phyloP scores from a whole-genome alignment of 1,139 yeast species.

The Hyphopichia buzzinii region DNA sequence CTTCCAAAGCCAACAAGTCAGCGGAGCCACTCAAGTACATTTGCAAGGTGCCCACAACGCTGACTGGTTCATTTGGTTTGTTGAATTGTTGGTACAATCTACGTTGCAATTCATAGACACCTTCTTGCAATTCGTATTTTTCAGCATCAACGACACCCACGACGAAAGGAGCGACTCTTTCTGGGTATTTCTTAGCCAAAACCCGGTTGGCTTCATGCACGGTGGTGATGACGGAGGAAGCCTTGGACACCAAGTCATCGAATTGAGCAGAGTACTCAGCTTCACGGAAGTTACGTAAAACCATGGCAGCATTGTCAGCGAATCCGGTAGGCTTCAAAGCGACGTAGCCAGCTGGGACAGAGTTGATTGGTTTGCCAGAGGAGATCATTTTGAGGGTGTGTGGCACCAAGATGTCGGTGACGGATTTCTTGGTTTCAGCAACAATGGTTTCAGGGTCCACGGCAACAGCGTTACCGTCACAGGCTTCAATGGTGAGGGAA shows the following conservation, averaged over 20 bases:
- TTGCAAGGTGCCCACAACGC: conserved; percentile 90
- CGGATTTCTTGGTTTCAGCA: conserved; percentile 62
- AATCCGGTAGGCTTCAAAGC: conserved; percentile 95
- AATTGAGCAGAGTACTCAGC: conserved; percentile 49
- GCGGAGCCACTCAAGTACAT: conserved; percentile 80
- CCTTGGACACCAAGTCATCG: conserved; percentile 61
- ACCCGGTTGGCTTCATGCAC: conserved; percentile 56
- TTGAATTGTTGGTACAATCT: conserved; percentile 75
- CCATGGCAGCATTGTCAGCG: conserved; percentile 70
- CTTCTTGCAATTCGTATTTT: conserved; percentile 81
- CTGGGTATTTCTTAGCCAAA: conserved; percentile 54
- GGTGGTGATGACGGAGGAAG: conserved; percentile 54
- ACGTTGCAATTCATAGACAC: conserved; percentile 89
- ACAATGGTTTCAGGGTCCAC: conserved; percentile 67
- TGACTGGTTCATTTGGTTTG: conserved; percentile 52
- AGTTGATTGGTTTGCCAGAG: conserved; percentile 51
- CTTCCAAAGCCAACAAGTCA: conserved; percentile 60
- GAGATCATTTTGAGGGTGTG: conserved; percentile 55
- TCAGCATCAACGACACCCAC: conserved; percentile 93
- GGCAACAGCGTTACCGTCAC: conserved; percentile 69
- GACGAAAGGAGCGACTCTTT: conserved; percentile 74
- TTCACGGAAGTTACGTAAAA: conserved; percentile 61
- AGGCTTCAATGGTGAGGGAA: conserved; percentile 88
- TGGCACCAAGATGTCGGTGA: conserved; percentile 69
- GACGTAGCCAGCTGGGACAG: conserved; percentile 74